These are phyloP conservation scores for Achaetomium macrosporum DNA, from an alignment of 2,329 filamentous ascomycete genomes.

Conservation along the genomic window DNA sequence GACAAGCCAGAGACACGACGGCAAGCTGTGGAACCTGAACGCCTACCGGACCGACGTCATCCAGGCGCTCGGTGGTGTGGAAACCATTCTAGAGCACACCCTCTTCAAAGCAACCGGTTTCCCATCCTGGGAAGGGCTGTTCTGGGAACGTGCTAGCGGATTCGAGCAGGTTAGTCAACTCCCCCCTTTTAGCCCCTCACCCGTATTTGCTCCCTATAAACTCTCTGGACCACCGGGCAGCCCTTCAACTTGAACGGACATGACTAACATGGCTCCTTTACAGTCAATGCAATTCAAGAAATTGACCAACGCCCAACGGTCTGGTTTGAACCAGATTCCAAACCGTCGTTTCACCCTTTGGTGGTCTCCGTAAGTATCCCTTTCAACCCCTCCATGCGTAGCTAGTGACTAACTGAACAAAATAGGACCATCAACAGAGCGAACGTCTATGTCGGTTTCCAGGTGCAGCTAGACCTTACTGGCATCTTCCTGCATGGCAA, in stretches of 20 bases:
- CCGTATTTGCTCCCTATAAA: too few relatives aligned
- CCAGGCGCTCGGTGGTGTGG: slow-evolving; percentile 90
- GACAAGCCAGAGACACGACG: slow-evolving; percentile 95
- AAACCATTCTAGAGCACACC: slow-evolving; percentile 95
- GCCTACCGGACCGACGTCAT: slow-evolving; percentile 96
- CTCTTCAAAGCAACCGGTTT: slow-evolving; percentile 96
- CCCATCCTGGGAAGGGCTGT: slow-evolving; percentile 92
- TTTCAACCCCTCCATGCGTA: neutral
- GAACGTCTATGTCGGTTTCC: slow-evolving; percentile 99
- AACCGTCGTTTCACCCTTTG: slow-evolving; percentile 97
- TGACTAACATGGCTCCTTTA: too few relatives aligned
- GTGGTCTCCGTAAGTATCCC: slow-evolving; percentile 63
- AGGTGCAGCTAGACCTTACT: slow-evolving; percentile 94
- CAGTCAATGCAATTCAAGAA: slow-evolving; percentile 96
- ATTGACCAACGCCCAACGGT: slow-evolving; percentile 91
- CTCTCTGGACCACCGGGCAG: too few relatives aligned
- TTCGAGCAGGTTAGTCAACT: too few relatives aligned
- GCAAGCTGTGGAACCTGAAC: slow-evolving; percentile 95
- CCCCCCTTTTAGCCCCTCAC: too few relatives aligned
- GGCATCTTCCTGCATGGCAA: slow-evolving; percentile 99
- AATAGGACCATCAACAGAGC: slow-evolving; percentile 74
- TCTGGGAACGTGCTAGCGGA: slow-evolving; percentile 66
- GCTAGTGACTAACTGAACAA: neutral
- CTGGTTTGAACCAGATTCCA: slow-evolving; percentile 95
- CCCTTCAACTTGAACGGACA: too few relatives aligned